These are phyloP conservation scores for Leccinum boreale DNA, from an alignment of 768 basidiomycete species.

Conservation along the genomic window DNA sequence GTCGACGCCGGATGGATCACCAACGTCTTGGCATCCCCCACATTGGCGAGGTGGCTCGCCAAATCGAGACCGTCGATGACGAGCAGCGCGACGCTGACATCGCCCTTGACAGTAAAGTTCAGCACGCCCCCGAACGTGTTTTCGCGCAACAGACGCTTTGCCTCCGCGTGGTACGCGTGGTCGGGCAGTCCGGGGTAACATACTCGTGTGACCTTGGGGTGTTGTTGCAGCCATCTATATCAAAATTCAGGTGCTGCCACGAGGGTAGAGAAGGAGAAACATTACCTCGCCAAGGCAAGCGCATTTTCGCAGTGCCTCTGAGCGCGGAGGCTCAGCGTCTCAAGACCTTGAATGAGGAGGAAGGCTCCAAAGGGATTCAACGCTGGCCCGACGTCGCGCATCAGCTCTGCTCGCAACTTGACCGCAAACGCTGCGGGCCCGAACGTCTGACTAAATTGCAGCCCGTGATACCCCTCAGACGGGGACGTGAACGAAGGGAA, in stretches of 20 bases:
- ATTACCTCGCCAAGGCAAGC: constrained; percentile 56
- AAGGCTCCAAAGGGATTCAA: constrained; percentile 74
- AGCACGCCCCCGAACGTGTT: constrained; percentile 13
- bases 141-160: constrained; percentile 8
- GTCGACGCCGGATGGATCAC: constrained; percentile 78
- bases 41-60: constrained; percentile 35
- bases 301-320: constrained; percentile 73
- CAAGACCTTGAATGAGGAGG: constrained; percentile 73
- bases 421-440: constrained; percentile 61
- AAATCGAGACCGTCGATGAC: constrained; percentile 40
- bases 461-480: constrained; percentile 72
- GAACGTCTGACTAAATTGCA: constrained; percentile 64
- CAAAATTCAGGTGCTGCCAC: too few species aligned
- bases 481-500: constrained; percentile 77
- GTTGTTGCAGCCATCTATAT: constrained; percentile 7
- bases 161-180: constrained; percentile 12
- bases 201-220: constrained; percentile 15
- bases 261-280: not conserved
- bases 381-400: constrained; percentile 64
- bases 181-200: constrained; percentile 12
- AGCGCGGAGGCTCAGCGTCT: constrained; percentile 69
- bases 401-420: constrained; percentile 58
- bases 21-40: constrained; percentile 71
- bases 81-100: constrained; percentile 14
- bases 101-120: constrained; percentile 11